Percentiles rank a stretch among this genome's conserved stretches.
Conservation (phyloP, 2,329 filamentous ascomycete species). For the Penicillium decumbens region DNA sequence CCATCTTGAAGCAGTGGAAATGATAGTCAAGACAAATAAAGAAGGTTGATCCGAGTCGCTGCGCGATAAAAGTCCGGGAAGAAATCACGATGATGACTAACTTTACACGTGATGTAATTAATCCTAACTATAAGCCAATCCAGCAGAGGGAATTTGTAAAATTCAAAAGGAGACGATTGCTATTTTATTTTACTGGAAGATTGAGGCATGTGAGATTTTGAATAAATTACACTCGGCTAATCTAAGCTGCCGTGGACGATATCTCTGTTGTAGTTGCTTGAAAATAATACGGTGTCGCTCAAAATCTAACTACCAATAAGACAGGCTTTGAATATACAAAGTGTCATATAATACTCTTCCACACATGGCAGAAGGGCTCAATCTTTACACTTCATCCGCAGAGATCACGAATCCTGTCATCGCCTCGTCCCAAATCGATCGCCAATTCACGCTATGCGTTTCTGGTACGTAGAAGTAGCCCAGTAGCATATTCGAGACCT, state of each 20-base stretch:
- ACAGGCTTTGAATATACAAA: background rate
- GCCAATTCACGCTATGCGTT: constrained; percentile 26
- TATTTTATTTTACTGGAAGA: background rate
- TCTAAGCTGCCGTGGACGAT: background rate
- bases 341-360: background rate
- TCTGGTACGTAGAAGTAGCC: constrained; percentile 29
- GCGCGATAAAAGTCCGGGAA: constrained; percentile 21
- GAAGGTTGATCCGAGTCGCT: constrained; percentile 7
- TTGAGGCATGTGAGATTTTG: background rate
- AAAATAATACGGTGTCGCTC: background rate
- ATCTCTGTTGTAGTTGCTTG: background rate
- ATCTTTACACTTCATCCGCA: constrained; percentile 9
- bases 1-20: constrained; percentile 46
- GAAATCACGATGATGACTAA: constrained; percentile 13
- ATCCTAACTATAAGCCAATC: background rate
- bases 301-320: background rate
- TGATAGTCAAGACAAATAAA: background rate
- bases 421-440: constrained; percentile 30
- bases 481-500: constrained; percentile 24
- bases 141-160: background rate
- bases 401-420: constrained; percentile 20
- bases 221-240: background rate
- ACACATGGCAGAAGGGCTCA: background rate
- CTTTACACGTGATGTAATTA: background rate
- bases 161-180: background rate